Evolutionary conservation across 345 rosid genomes (phyloP), one percentile per base, ranked within the genome.

Genomic region (Abelmoschus esculentus): DNA sequence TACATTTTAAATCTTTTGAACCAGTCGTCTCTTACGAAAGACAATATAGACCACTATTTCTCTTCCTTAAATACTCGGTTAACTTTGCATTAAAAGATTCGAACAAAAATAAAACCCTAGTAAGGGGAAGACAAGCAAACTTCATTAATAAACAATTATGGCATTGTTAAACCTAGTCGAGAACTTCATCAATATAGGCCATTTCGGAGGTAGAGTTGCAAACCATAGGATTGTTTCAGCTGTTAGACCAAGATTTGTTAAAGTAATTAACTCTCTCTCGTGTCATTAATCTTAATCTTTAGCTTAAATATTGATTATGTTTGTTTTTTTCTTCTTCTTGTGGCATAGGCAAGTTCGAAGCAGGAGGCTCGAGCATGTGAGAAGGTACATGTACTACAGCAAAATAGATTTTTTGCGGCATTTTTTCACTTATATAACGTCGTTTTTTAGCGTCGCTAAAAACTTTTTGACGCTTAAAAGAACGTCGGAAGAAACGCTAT

Each of bases 281-380:
- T 18, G 29, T 19, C 29, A 7, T 44, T 12, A 11, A 44, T 18
- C 19, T 19, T 17, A 54, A 34, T 34, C 40, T 42, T 11, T 56
- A 50, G 29, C 32, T 59, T 32, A 26, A 22, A 44, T 15, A 42
- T 4, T 40, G 2, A 56, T 69, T 69, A 2, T 34, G n/a, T 9
- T 47, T n/a, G n/a, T n/a, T n/a, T n/a, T n/a, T n/a, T n/a, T n/a
- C n/a, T 49, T 14, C 22, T 19, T 36, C 42, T 15, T 59, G 28
- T 31, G 66, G 5, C 6, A 5, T 47, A 80, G 80, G 75, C 68
- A 3, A 73, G 76, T 36, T 74, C 80, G 0, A 55, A 58, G 58
- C 70, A 31, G 46, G 75, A 71, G 6, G 66, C 68, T 17, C 10
- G 74, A 31, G 75, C 72, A 42, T 42, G 53, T 59, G 68, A 69